These are phyloP conservation scores for Cytidiella melzeri DNA, from an alignment of 768 basidiomycete species.

Conservation along the genomic window DNA sequence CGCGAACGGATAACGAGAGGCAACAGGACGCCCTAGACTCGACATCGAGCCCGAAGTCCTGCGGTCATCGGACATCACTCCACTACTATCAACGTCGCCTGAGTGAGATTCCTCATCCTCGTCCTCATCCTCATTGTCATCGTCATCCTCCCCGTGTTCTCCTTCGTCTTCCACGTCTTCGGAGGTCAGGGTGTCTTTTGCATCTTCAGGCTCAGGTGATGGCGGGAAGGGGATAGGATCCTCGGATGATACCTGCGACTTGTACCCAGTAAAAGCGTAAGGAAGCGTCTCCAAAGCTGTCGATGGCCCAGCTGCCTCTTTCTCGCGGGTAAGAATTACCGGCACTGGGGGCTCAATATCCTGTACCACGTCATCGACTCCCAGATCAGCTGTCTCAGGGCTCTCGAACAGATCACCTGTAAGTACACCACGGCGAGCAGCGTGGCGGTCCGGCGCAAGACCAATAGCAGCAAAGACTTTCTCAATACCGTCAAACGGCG, in stretches of 20 bases:
- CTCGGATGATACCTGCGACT: slow-evolving; percentile 54
- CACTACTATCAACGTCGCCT: slow-evolving; percentile 32
- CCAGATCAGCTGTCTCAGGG: slow-evolving; percentile 28
- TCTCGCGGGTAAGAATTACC: slow-evolving; percentile 45
- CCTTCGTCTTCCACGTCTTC: slow-evolving; percentile 19
- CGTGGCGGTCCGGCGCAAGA: slow-evolving; percentile 42
- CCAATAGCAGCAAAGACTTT: slow-evolving; percentile 54
- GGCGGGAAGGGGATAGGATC: slow-evolving; percentile 77
- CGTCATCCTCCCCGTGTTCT: slow-evolving; percentile 23
- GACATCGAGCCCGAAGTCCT: slow-evolving; percentile 81
- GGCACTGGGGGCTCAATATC: slow-evolving; percentile 36
- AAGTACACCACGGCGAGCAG: slow-evolving; percentile 53
- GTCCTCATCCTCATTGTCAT: slow-evolving; percentile 30
- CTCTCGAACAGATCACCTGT: slow-evolving; percentile 59
- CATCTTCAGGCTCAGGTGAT: slow-evolving; percentile 41
- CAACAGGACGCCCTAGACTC: slow-evolving; percentile 72
- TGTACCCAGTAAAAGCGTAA: slow-evolving; percentile 66
- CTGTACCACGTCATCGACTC: slow-evolving; percentile 2
- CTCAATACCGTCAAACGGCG: slow-evolving; percentile 49
- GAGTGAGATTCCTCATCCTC: slow-evolving; percentile 41
- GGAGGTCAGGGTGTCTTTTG: slow-evolving; percentile 17
- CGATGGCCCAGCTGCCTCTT: slow-evolving; percentile 30
- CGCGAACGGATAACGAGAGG: slow-evolving; percentile 65
- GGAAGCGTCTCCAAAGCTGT: slow-evolving; percentile 48
- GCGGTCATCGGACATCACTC: slow-evolving; percentile 44